Evolutionary conservation across 108 stramenopile genomes (phyloP), one percentile per base, ranked within the genome.

Genomic region (Pseudonitzschia multistriata): DNA sequence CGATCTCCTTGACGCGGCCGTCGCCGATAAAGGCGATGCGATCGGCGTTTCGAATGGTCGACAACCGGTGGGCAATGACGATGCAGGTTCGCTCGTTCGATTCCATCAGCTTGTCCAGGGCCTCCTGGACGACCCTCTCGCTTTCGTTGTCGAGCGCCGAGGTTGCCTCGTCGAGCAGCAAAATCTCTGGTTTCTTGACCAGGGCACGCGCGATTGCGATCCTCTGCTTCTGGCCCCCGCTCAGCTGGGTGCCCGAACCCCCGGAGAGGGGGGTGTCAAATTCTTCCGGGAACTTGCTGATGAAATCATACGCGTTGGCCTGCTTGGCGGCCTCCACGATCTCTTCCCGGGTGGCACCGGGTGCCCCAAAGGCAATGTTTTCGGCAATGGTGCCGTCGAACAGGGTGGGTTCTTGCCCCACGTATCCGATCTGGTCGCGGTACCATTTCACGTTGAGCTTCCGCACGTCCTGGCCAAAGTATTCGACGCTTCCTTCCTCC

Each of bases 331-430:
- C 98, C 39, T 82, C 81, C 60, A 87, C 77, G 33, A 98, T 83
- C 49, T 92, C 73, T 35, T 82, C 74, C 3, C 75, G 73, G 0
- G 86, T 84, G 1, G 81, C 88, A 28, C 70, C 77, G 1, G 70
- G 69, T 0, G 36, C 34, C 5, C 98, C 98, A 49, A 86, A 91
- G 7, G 79, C 68, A 67, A 99, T 97, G 72, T 99, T 99, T 47
- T 93, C 87, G 29, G 77, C 87, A 63, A 99, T 90, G 27, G 84
- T 91, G 29, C 86, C 85, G 3, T 85, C 73, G 62, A 98, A 99
- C 11, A 99, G 88, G 1, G 78, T 83, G 17, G 97, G 97, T 65
- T 97, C 97, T 78, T 99, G 98, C 27, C 78, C 67, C 5, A 99
- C 98, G 29, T 92, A 84, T 36, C 95, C 90, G 33, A 99, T 87